Evolutionary conservation across 352 stramenopile genomes (phyloP).

Genomic region (Phytophthora macrochlamydospora): DNA sequence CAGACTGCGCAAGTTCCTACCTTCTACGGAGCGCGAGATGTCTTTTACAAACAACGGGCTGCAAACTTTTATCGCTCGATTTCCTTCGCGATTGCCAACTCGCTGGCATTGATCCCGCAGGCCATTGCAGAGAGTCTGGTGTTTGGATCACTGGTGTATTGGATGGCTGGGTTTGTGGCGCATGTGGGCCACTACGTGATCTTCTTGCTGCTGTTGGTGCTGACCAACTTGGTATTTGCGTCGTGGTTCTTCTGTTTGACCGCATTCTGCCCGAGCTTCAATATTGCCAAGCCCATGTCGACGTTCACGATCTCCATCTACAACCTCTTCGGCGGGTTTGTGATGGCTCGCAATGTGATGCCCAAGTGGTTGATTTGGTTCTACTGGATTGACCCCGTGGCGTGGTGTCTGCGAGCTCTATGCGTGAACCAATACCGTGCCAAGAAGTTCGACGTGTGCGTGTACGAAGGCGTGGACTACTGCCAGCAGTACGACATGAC

Average conservation of each 20-base stretch:
- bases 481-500: conserved; percentile 24
- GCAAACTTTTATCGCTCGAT: conserved; percentile 78
- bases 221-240: conserved; percentile 38
- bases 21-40: conserved; percentile 62
- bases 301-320: conserved; percentile 41
- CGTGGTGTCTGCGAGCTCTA: conserved; percentile 30
- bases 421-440: conserved; percentile 22
- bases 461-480: conserved; percentile 32
- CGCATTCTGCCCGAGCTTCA: conserved; percentile 29
- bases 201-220: conserved; percentile 37
- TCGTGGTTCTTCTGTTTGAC: conserved; percentile 47
- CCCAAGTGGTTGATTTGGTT: conserved; percentile 42
- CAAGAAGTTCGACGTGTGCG: conserved; percentile 16
- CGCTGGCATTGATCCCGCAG: conserved; percentile 36
- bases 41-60: conserved; percentile 86
- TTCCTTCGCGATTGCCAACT: conserved; percentile 61
- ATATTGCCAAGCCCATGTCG: conserved; percentile 49
- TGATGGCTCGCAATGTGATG: conserved; percentile 36
- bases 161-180: conserved; percentile 59
- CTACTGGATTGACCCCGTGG: conserved; percentile 51
- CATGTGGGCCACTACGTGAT: conserved; percentile 34
- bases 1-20: conserved; percentile 76
- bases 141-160: conserved; percentile 84
- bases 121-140: conserved; percentile 56
- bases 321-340: conserved; percentile 49